Evolutionary conservation across 805 yeast genomes (phyloP), one percentile per base, ranked within the genome.

Genomic region (Dipodascus albidus): DNA sequence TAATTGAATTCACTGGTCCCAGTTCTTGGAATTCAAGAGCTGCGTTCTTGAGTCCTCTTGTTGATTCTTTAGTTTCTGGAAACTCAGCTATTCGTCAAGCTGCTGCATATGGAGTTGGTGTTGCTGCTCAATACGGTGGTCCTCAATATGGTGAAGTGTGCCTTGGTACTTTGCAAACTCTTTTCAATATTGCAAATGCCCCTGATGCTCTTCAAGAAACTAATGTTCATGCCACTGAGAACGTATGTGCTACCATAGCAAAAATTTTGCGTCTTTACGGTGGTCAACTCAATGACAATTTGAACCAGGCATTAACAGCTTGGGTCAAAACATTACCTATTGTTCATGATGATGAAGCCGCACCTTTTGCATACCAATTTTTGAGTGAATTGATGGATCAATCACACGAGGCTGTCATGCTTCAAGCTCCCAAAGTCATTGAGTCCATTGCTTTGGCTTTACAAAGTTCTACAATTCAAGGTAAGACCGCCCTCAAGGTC

Each of bases 181-280:
- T 93, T 67, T 77, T 85, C 62, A 82, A 82, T 59, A 78, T 88
- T 70, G 78, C 84, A 19, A 74, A 80, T 42, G 80, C 81, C 22
- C 89, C 96, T 4, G 95, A 87, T 59, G 83, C 96, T 1, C 81
- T 86, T 57, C 79, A 82, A n/a, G 95, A 87, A 47, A 96, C 86
- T 54, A 88, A 88, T 62, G 68, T 86, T 44, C 77, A 78, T 53
- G 95, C 97, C 3, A 89, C 97, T 1, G 99, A 93, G 67, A 85
- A 85, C 63, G 83, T 88, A 11, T 74, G 83, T 55, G 78, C 87
- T 2, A 80, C 97, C 1, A 83, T 93, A 58, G 91, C 97, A 35
- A 87, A 87, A 66, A 79, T 91, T 8, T 74, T 90, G 56, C 85
- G 82, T 57, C 69, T 80, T 15, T 82, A 75, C 60, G 82, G 83